phyloP scores from a whole-genome alignment of 176 grass and related monocot species.

The Paspalum notatum region DNA sequence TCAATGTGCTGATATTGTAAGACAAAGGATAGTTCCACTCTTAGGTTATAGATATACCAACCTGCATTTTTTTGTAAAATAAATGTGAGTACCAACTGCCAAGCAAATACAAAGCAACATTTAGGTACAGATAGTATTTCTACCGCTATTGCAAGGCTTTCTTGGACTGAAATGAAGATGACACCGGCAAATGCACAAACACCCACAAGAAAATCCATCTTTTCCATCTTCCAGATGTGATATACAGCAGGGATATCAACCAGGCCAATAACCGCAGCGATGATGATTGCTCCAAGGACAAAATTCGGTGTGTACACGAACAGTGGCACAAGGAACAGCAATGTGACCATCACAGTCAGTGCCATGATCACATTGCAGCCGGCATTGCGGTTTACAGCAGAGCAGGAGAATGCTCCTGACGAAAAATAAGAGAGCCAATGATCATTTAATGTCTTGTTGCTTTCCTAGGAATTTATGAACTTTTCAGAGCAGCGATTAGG shows the following conservation, averaged over 20 bases:
- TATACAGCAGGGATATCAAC: slow-evolving; percentile 74
- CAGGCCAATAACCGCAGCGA: slow-evolving; percentile 76
- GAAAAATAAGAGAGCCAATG: neutral
- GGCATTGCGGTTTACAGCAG: slow-evolving; percentile 93
- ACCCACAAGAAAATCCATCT: slow-evolving; percentile 91
- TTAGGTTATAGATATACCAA: slow-evolving; percentile 84
- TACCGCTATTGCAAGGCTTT: slow-evolving; percentile 93
- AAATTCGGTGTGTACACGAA: slow-evolving; percentile 90
- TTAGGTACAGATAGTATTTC: neutral
- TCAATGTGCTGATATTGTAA: too few species aligned
- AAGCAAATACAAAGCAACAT: neutral
- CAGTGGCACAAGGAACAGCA: slow-evolving; percentile 88
- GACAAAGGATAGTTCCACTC: too few species aligned
- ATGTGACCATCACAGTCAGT: slow-evolving; percentile 84
- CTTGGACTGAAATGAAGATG: slow-evolving; percentile 90
- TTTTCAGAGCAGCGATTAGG: neutral
- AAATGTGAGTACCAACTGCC: neutral
- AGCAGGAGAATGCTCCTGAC: slow-evolving; percentile 90
- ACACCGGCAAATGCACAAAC: slow-evolving; percentile 85
- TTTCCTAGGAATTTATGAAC: neutral
- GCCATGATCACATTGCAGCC: slow-evolving; percentile 95
- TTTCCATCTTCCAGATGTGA: slow-evolving; percentile 95
- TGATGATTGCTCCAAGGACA: slow-evolving; percentile 90
- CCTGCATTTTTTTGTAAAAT: slow-evolving; percentile 36
- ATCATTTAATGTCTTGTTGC: neutral